Base-by-base conservation (phyloP, 2,329 filamentous ascomycete species). In the Alternaria panax region DNA sequence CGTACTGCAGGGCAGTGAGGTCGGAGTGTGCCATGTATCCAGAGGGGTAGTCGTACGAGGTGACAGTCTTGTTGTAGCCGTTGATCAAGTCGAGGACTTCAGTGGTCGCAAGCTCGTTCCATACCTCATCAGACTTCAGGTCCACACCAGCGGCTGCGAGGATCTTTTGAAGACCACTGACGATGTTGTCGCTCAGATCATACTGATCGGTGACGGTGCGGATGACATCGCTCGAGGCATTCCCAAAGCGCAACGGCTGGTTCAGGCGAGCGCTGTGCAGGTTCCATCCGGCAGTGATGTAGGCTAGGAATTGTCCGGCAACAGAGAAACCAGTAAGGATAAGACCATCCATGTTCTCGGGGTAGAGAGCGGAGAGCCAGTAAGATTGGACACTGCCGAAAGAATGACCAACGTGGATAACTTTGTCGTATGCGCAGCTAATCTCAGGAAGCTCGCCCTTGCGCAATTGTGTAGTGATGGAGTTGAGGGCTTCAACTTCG, bases 391-490 rank as follows among this genome's bases (percentile, higher is more conserved):
- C 76, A 0, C 86, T 87, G 30, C 88, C 88, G 65, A 88, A 90
- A 0, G 85, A 87, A 78, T 90, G 87, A 12, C 88, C 88, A 16
- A 88, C 80, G 70, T 90, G 87, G 8, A 87, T 78, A 24, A 86
- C 77, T 67, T 84, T 80, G 8, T 75, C 52, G 65, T 79, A 81
- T 3, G 62, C 41, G 46, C 73, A 64, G 27, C 70, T 70, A n/a
- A 85, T 72, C 20, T 78, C 75, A 0, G 78, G 70, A 24, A 89
- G 76, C 0, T 69, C 67, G 46, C 84, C 83, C 1, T 73, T 66
- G 28, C 84, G 83, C 2, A 87, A 78, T 62, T 78, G 75, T 11
- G 72, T 71, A 0, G 87, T 89, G 4, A 90, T 76, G 2, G 80
- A 78, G 32, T 80, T 78, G 24, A 90, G 81, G 9, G 86, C 86